phyloP scores from a whole-genome alignment of 495 filamentous ascomycete species.

The Aspergillus steynii region DNA sequence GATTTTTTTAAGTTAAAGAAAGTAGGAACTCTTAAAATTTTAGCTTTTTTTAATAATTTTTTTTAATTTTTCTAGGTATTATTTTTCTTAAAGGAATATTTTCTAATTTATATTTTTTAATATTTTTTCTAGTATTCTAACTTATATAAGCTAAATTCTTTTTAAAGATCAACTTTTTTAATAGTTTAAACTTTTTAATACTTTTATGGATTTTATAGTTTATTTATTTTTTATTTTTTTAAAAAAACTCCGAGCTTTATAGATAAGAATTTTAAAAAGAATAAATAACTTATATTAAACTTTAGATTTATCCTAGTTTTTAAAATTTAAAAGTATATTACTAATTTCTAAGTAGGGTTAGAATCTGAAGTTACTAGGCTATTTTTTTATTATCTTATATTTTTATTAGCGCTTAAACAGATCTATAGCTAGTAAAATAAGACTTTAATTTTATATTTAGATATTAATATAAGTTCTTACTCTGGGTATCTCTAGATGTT shows the following conservation, averaged over 20 bases:
- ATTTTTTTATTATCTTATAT: slow-evolving; percentile 2
- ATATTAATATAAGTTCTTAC: too few relatives aligned
- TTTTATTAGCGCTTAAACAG: background rate
- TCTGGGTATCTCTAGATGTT: too few relatives aligned
- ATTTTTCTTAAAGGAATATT: background rate
- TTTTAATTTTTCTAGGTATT: background rate
- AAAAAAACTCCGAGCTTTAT: too few relatives aligned
- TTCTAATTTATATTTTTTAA: too few relatives aligned
- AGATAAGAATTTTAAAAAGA: background rate
- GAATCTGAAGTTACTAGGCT: background rate
- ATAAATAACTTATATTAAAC: background rate
- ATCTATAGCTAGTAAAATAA: too few relatives aligned
- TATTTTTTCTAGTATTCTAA: too few relatives aligned
- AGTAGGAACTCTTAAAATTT: background rate
- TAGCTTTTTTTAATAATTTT: background rate
- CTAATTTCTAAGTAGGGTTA: background rate
- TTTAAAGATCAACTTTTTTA: background rate
- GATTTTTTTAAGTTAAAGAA: background rate
- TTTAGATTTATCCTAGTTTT: too few relatives aligned
- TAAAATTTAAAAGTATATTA: background rate
- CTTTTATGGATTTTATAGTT: too few relatives aligned
- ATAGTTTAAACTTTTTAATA: background rate
- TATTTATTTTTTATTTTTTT: too few relatives aligned
- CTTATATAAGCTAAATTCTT: background rate
- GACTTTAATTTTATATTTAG: too few relatives aligned